Percentiles rank a stretch among this genome's conserved stretches.
Conservation (phyloP, 257 asterid genomes). For the Anisodus tanguticus region DNA sequence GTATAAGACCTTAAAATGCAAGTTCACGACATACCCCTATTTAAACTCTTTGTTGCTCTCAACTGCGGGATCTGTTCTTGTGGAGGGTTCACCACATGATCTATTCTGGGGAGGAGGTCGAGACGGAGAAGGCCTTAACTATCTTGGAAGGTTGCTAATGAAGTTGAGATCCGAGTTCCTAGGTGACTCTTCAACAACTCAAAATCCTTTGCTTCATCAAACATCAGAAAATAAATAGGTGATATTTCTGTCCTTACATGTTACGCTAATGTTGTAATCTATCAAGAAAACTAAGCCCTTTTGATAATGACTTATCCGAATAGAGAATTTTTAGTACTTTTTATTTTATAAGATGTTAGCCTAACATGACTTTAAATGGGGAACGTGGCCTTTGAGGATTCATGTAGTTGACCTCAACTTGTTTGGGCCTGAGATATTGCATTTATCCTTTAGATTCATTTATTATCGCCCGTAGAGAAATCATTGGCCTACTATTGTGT, state of each 20-base stretch:
- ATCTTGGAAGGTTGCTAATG: conserved; percentile 94
- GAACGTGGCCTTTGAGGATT: too few species aligned
- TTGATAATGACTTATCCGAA: not conserved
- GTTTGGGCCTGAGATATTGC: too few species aligned
- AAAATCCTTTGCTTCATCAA: conserved; percentile 33
- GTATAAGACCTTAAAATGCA: conserved; percentile 79
- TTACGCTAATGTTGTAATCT: conserved; percentile 19
- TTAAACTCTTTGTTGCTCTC: conserved; percentile 71
- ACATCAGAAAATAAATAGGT: conserved; percentile 35
- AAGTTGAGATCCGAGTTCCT: conserved; percentile 81
- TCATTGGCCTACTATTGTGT: not conserved
- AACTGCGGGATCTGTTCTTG: conserved; percentile 85
- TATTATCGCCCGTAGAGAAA: not conserved
- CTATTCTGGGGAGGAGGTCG: conserved; percentile 99
- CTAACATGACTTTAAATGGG: too few species aligned
- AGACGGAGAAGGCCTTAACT: conserved; percentile 97
- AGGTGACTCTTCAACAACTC: conserved; percentile 42
- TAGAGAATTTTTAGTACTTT: too few species aligned
- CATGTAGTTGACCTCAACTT: too few species aligned
- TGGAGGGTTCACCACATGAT: conserved; percentile 95
- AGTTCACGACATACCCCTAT: conserved; percentile 69
- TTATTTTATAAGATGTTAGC: too few species aligned
- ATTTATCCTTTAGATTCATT: not conserved
- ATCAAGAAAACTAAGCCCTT: not conserved
- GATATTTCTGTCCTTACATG: not conserved